Percentiles rank a stretch among this genome's conserved stretches.
These are phyloP conservation scores for Pueraria montana DNA, from an alignment of 306 rosid genomes.

Conservation along the genomic window DNA sequence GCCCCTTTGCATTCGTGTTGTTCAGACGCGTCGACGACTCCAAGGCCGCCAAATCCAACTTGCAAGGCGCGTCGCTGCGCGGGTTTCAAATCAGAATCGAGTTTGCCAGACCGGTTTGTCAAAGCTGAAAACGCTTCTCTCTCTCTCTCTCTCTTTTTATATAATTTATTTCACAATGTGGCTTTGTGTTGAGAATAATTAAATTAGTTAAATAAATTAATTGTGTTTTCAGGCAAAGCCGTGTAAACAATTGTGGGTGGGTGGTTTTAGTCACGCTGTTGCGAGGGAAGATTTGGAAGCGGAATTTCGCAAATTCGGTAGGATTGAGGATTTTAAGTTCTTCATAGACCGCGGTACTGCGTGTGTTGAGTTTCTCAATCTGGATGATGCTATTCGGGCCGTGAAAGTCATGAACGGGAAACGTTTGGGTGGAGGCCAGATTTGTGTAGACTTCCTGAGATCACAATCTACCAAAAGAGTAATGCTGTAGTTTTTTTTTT, in stretches of 20 bases:
- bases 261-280: conserved; percentile 71
- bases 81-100: conserved; percentile 73
- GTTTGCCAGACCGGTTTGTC: conserved; percentile 93
- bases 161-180: not conserved
- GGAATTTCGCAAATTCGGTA: conserved; percentile 75
- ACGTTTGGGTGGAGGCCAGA: conserved; percentile 74
- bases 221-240: conserved; percentile 72
- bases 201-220: not conserved
- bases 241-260: conserved; percentile 79
- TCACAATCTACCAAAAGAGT: conserved; percentile 72
- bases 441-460: conserved; percentile 80
- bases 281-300: conserved; percentile 73
- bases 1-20: conserved; percentile 63
- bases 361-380: conserved; percentile 68
- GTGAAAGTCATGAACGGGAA: conserved; percentile 79
- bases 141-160: too few species aligned
- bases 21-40: conserved; percentile 80
- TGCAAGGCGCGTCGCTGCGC: conserved; percentile 67
- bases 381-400: conserved; percentile 82
- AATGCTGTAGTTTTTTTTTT: not conserved
- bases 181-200: not conserved
- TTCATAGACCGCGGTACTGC: conserved; percentile 76
- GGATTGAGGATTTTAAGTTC: conserved; percentile 73
- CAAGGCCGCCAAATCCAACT: conserved; percentile 74
- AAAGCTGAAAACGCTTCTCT: not conserved